Conservation (phyloP, 169 alveolate genomes). For the Fabrea salina region DNA sequence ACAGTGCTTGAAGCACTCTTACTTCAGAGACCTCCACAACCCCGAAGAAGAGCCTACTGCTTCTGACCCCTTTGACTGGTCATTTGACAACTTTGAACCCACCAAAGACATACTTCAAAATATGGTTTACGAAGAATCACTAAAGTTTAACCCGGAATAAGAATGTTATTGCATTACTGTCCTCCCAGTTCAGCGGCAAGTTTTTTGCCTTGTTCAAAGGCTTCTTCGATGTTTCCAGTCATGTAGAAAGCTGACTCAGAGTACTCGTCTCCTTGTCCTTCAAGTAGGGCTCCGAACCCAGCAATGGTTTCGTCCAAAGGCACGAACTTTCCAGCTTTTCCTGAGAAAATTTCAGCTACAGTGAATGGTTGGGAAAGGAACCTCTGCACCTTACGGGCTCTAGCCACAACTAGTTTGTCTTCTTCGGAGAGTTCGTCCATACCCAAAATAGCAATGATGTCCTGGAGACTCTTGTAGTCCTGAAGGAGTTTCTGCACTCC, state of each 20-base stretch:
- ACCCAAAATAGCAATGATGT: constrained; percentile 94
- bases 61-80: too few relatives aligned
- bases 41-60: too few relatives aligned
- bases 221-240: constrained; percentile 94
- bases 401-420: constrained; percentile 94
- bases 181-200: constrained; percentile 28
- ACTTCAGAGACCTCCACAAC: not conserved
- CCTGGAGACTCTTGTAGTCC: constrained; percentile 94
- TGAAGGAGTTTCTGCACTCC: constrained; percentile 93
- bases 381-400: constrained; percentile 96
- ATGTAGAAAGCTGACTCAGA: constrained; percentile 97
- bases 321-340: constrained; percentile 94
- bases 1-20: not conserved
- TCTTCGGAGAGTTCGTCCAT: constrained; percentile 96
- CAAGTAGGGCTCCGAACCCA: constrained; percentile 88
- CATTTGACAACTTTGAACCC: constrained; percentile 56
- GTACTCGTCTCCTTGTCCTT: constrained; percentile 94
- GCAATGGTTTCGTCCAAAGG: constrained; percentile 88
- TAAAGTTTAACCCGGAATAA: constrained; percentile 48
- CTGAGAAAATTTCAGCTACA: constrained; percentile 96
- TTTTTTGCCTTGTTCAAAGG: constrained; percentile 79
- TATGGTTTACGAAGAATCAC: constrained; percentile 54
- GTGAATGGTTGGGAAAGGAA: constrained; percentile 97
- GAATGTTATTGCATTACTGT: not conserved
- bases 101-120: constrained; percentile 51